Conservation (phyloP, 805 yeast species). For the Myxozyma udenii region DNA sequence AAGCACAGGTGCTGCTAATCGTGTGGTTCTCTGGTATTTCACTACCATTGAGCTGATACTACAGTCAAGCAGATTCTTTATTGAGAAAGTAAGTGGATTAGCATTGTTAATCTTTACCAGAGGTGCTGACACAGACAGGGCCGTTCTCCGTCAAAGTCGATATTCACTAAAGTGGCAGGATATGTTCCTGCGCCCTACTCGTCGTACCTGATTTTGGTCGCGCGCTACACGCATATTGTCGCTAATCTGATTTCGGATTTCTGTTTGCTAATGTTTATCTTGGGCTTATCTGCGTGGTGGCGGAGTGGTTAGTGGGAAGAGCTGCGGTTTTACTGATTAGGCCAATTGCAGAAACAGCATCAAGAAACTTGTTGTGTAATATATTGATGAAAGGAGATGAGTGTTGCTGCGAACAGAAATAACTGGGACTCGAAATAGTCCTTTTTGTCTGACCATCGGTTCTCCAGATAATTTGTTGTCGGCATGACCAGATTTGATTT, state of each 20-base stretch:
- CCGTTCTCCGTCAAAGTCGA: slow-evolving; percentile 31
- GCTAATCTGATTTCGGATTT: slow-evolving; percentile 28
- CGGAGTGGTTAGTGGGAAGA: slow-evolving; percentile 5
- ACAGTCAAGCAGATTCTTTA: slow-evolving; percentile 22
- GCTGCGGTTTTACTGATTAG: too few species aligned
- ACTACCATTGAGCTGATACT: slow-evolving; percentile 19
- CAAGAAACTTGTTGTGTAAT: too few species aligned
- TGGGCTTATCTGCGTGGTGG: slow-evolving; percentile 25
- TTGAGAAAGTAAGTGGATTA: slow-evolving; percentile 20
- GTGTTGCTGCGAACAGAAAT: too few species aligned
- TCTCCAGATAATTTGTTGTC: too few species aligned
- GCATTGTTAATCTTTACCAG: not conserved
- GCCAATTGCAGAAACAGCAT: too few species aligned
- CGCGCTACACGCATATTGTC: slow-evolving; percentile 28
- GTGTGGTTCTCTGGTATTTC: slow-evolving; percentile 20
- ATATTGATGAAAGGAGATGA: too few species aligned
- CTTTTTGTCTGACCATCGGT: too few species aligned
- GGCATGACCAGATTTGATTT: too few species aligned
- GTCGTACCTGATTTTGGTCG: slow-evolving; percentile 23
- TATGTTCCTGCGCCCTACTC: slow-evolving; percentile 32
- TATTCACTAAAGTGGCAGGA: slow-evolving; percentile 25
- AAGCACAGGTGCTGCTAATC: slow-evolving; percentile 5
- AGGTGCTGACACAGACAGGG: slow-evolving; percentile 9
- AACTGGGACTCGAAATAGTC: too few species aligned
- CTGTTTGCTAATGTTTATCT: slow-evolving; percentile 22